Evolutionary conservation across 495 filamentous ascomycete genomes (phyloP).

Genomic region (Hypomontagnella monticulosa): DNA sequence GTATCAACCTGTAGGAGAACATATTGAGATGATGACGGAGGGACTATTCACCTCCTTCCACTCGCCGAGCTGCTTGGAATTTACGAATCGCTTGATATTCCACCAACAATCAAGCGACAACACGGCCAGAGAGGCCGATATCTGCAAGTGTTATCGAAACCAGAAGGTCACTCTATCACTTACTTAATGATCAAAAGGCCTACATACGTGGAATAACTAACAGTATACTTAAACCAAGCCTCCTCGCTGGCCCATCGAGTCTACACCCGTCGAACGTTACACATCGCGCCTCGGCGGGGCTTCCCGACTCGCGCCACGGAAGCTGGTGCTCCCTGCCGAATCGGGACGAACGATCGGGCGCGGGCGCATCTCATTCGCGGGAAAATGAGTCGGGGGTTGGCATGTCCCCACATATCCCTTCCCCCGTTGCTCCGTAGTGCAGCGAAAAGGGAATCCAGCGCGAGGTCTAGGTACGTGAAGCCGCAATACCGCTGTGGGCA

Average conservation of each 20-base stretch:
- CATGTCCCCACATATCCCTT: constrained; percentile 7
- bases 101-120: too few species aligned
- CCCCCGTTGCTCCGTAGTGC: constrained; percentile 4
- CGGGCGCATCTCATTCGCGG: constrained; percentile 26
- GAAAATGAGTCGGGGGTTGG: constrained; percentile 3
- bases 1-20: too few species aligned
- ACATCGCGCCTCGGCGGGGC: constrained; percentile 9
- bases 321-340: constrained; percentile 35
- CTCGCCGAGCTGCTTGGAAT: too few species aligned
- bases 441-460: constrained; percentile 25
- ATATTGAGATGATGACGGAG: too few species aligned
- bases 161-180: too few species aligned
- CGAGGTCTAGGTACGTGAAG: constrained; percentile 1
- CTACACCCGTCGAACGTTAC: neutral
- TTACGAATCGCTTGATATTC: too few species aligned
- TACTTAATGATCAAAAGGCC: too few species aligned
- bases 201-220: neutral
- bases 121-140: too few species aligned
- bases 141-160: too few species aligned
- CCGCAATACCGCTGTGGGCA: too few species aligned
- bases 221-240: neutral
- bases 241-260: constrained; percentile 10
- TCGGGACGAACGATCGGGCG: constrained; percentile 20
- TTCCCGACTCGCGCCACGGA: constrained; percentile 14
- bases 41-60: too few species aligned